A percentile compares a stretch with the other conserved stretches of the same genome.
Evolutionary conservation across 2,329 filamentous ascomycete species (phyloP).

Genomic region (Aspergillus novoparasiticus): DNA sequence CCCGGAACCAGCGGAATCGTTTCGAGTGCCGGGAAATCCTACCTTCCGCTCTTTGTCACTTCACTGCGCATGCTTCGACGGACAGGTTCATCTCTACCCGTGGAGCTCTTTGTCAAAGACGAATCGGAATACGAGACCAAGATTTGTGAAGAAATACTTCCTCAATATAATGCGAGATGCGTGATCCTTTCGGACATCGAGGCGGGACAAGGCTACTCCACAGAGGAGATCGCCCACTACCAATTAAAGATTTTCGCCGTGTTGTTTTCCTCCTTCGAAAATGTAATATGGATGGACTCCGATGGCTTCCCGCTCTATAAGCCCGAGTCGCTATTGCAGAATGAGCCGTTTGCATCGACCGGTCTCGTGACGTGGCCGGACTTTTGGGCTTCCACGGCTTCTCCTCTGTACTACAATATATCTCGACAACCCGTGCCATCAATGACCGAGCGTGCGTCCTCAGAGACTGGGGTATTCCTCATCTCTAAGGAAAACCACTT

Average conservation of each 20-base stretch:
- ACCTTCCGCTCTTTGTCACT: constrained; percentile 54
- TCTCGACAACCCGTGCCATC: constrained; percentile 38
- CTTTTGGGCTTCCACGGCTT: constrained; percentile 50
- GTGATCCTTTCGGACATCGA: constrained; percentile 48
- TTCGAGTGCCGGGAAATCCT: constrained; percentile 52
- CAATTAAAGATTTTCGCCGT: constrained; percentile 62
- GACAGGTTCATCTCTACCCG: constrained; percentile 53
- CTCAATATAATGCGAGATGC: constrained; percentile 44
- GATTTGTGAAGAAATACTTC: constrained; percentile 44
- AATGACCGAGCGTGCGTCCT: constrained; percentile 38
- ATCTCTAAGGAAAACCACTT: constrained; percentile 40
- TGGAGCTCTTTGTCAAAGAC: constrained; percentile 48
- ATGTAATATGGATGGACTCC: constrained; percentile 62
- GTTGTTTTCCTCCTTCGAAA: constrained; percentile 61
- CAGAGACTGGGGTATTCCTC: constrained; percentile 39
- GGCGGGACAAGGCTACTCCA: constrained; percentile 31
- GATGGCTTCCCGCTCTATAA: constrained; percentile 57
- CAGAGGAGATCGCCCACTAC: constrained; percentile 35
- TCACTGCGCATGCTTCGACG: constrained; percentile 56
- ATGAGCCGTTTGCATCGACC: constrained; percentile 53
- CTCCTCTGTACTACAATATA: constrained; percentile 46
- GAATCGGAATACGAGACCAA: constrained; percentile 42
- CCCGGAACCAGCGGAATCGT: constrained; percentile 52
- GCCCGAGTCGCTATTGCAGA: constrained; percentile 50
- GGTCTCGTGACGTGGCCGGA: constrained; percentile 62